Percentiles rank a stretch among this genome's conserved stretches.
These are phyloP conservation scores for Phialophora chinensis DNA, from an alignment of 2,329 filamentous ascomycete species.

Conservation along the genomic window DNA sequence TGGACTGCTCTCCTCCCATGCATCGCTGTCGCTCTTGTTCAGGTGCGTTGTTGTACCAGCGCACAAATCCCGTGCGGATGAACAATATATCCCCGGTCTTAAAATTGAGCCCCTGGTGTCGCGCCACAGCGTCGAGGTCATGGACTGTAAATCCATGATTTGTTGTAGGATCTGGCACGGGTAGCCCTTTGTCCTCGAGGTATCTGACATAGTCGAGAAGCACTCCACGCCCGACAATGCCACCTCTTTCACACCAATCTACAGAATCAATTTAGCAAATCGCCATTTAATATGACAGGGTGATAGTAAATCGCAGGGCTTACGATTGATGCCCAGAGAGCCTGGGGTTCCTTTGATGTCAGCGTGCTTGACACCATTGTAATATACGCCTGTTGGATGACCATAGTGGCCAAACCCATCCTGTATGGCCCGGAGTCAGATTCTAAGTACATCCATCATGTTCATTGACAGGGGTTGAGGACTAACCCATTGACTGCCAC, in stretches of 20 bases:
- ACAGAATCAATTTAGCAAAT: background rate
- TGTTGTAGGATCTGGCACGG: background rate
- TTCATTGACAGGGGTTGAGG: background rate
- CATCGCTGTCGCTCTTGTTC: background rate
- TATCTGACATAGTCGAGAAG: background rate
- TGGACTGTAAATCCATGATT: background rate
- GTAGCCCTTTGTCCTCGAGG: background rate
- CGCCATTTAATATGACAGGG: background rate
- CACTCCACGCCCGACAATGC: conserved; percentile 28
- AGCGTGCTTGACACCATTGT: background rate
- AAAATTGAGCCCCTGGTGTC: background rate
- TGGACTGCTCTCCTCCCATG: conserved; percentile 34
- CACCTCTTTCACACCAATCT: conserved; percentile 32
- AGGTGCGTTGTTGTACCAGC: background rate
- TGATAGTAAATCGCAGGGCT: background rate
- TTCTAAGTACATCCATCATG: no score
- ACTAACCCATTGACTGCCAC: conserved; percentile 17
- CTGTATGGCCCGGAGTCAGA: background rate
- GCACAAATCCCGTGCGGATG: background rate
- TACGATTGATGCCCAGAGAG: background rate
- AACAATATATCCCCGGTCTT: background rate
- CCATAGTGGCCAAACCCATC: background rate
- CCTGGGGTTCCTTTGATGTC: background rate
- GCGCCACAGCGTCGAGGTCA: background rate
- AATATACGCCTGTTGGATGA: background rate